Evolutionary conservation across 768 basidiomycete species (phyloP), one percentile per base, ranked within the genome.

Genomic region (Ramaria rubella): DNA sequence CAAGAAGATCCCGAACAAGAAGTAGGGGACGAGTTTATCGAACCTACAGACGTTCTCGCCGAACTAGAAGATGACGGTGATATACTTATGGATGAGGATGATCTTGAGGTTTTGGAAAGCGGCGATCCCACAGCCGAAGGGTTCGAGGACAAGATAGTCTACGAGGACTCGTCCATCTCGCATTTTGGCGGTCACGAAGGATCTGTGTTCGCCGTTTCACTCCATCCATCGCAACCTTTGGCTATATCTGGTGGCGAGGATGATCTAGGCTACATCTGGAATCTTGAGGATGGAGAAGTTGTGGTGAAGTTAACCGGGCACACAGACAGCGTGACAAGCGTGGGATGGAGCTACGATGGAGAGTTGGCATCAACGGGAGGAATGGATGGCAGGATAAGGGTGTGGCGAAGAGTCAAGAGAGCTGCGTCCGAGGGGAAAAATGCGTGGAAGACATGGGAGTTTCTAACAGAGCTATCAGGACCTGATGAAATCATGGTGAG

Each of bases 221-320:
- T 82, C 31, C 96, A 99, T 67, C 95, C 96, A 0, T 81, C 81
- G 14, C 77, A 75, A 52, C 76, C 85, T 58, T 76, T 98, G 21
- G 94, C 91, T 6, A 86, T 82, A 21, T 93, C 94, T 1, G 96
- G 96, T 26, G 96, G 93, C 19, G 93, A 96, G 70, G 96, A 98
- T 68, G 94, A 98, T 67, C 69, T 90, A 0, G 96, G 90, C 34
- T 98, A 90, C 72, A 81, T 99, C 62, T 99, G 92, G 91, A 82
- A 92, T 61, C 82, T 90, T 49, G 84, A 82, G 2, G 83, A 85
- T 43, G 91, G 92, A 14, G 84, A 89, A 64, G 74, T 85, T 62
- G 76, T 95, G 58, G 87, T 83, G 51, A 89, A 85, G 71, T 77
- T 99, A 50, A 87, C 88, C 0, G 96, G 96, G 2, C 96, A 99